Conservation (phyloP, 2,329 filamentous ascomycete species). For the Aspergillus ibericus region DNA sequence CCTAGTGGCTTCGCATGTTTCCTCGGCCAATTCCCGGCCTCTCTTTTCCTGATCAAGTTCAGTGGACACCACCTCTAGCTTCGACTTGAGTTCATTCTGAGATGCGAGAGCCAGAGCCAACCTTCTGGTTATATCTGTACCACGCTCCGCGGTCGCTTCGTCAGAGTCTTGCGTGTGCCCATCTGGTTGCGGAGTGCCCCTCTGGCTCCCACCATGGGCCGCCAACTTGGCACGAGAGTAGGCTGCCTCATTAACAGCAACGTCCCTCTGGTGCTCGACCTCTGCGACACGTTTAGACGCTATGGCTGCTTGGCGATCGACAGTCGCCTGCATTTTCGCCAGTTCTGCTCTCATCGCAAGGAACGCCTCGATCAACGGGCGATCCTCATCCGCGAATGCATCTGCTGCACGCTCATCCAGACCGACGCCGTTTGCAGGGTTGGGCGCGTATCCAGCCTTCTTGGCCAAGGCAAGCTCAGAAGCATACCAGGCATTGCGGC, state of each 20-base stretch:
- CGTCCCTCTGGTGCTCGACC: conserved; percentile 90
- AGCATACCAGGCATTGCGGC: conserved; percentile 93
- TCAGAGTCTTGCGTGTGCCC: conserved; percentile 57
- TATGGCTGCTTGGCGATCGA: conserved; percentile 81
- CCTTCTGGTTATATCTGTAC: conserved; percentile 74
- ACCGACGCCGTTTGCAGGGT: conserved; percentile 66
- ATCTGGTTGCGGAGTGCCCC: conserved; percentile 56
- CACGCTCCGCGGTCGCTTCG: conserved; percentile 59
- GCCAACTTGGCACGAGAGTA: conserved; percentile 93
- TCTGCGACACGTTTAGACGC: conserved; percentile 90
- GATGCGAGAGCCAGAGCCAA: conserved; percentile 76
- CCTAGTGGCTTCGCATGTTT: conserved; percentile 78
- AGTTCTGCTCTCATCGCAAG: conserved; percentile 88
- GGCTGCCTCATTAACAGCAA: conserved; percentile 89
- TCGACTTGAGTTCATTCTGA: conserved; percentile 78
- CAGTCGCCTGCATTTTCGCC: conserved; percentile 81
- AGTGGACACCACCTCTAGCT: conserved; percentile 65
- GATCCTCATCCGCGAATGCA: conserved; percentile 86
- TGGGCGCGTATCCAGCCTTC: conserved; percentile 82
- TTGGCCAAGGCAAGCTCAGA: conserved; percentile 90
- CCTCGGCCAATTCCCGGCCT: conserved; percentile 81
- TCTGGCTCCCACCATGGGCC: conserved; percentile 70
- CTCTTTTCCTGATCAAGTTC: conserved; percentile 81
- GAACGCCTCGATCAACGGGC: conserved; percentile 86
- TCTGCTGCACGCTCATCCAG: conserved; percentile 76